Percentiles rank a stretch among this genome's conserved stretches.
Conservation (phyloP, 2,329 filamentous ascomycete species). For the Hymenoscyphus fraxineus region DNA sequence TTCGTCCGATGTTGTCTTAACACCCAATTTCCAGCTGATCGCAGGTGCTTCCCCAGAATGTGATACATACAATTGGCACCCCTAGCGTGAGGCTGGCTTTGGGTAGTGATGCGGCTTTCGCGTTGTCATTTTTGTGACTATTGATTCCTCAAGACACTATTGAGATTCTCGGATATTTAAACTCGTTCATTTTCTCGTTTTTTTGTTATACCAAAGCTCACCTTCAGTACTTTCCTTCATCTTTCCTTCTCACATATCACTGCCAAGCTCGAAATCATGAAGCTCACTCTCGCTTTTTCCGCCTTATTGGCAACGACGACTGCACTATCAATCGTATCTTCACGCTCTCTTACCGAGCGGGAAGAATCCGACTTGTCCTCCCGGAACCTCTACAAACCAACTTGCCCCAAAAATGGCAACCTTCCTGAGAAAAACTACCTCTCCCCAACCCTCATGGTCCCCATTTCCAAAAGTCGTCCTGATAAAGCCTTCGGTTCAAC, state of each 20-base stretch:
- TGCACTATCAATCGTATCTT: slow-evolving; percentile 3
- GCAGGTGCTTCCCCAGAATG: too few relatives aligned
- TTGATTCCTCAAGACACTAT: too few relatives aligned
- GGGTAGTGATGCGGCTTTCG: too few relatives aligned
- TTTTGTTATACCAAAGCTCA: too few relatives aligned
- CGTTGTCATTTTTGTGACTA: too few relatives aligned
- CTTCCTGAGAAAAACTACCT: slow-evolving; percentile 11
- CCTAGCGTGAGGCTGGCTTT: too few relatives aligned
- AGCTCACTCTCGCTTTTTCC: slow-evolving; percentile 2
- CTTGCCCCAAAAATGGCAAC: slow-evolving; percentile 14
- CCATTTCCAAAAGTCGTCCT: slow-evolving; percentile 10
- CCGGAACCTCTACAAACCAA: neutral
- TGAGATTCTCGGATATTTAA: too few relatives aligned
- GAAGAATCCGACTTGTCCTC: neutral
- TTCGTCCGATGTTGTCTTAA: too few relatives aligned
- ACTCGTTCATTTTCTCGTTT: too few relatives aligned
- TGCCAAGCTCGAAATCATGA: slow-evolving; percentile 2
- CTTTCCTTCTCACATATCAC: neutral
- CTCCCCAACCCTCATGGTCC: slow-evolving; percentile 15
- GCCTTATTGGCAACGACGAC: slow-evolving; percentile 2
- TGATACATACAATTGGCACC: too few relatives aligned
- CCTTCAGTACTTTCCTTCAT: neutral
- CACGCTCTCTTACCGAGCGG: neutral
- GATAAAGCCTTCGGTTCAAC: slow-evolving; percentile 15
- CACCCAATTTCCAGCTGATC: too few relatives aligned